Evolutionary conservation across 2,329 filamentous ascomycete genomes (phyloP).

Genomic region (Colletotrichum sansevieriae): DNA sequence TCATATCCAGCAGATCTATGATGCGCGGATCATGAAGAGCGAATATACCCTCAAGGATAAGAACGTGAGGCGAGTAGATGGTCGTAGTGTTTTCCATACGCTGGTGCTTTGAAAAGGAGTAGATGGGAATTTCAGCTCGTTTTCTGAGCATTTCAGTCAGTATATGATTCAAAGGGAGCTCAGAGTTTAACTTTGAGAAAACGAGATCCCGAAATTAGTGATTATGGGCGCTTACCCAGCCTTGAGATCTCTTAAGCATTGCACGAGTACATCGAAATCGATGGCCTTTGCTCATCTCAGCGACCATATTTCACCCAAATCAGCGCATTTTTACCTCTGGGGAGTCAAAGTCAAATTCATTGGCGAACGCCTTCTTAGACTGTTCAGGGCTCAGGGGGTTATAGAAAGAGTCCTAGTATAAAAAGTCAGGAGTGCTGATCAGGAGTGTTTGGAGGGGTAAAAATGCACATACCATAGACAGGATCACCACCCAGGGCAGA

Average conservation of each 20-base stretch:
- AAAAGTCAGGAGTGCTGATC: slow-evolving; percentile 6
- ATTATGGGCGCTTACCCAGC: slow-evolving; percentile 75
- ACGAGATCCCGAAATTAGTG: too few relatives aligned
- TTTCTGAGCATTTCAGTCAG: slow-evolving; percentile 64
- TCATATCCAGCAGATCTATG: slow-evolving; percentile 89
- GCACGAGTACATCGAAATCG: slow-evolving; percentile 90
- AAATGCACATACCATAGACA: slow-evolving; percentile 82
- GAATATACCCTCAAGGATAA: slow-evolving; percentile 96
- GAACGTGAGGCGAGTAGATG: slow-evolving; percentile 95
- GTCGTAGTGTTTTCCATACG: slow-evolving; percentile 83
- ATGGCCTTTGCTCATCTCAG: slow-evolving; percentile 69
- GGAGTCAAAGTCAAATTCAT: slow-evolving; percentile 96
- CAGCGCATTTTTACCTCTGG: slow-evolving; percentile 67
- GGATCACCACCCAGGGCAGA: slow-evolving; percentile 96
- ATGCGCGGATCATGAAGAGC: slow-evolving; percentile 91
- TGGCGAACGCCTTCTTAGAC: slow-evolving; percentile 83
- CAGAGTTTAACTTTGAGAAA: too few relatives aligned
- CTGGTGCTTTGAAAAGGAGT: slow-evolving; percentile 94
- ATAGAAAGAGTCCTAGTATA: slow-evolving; percentile 90
- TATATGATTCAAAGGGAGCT: too few relatives aligned
- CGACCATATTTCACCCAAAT: slow-evolving; percentile 1
- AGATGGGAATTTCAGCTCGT: slow-evolving; percentile 91
- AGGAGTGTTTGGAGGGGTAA: slow-evolving; percentile 33
- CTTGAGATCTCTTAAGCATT: slow-evolving; percentile 86
- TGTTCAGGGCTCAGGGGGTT: slow-evolving; percentile 86